These are phyloP conservation scores for Ilyonectria sp. DNA, from an alignment of 2,329 filamentous ascomycete species.

Conservation along the genomic window DNA sequence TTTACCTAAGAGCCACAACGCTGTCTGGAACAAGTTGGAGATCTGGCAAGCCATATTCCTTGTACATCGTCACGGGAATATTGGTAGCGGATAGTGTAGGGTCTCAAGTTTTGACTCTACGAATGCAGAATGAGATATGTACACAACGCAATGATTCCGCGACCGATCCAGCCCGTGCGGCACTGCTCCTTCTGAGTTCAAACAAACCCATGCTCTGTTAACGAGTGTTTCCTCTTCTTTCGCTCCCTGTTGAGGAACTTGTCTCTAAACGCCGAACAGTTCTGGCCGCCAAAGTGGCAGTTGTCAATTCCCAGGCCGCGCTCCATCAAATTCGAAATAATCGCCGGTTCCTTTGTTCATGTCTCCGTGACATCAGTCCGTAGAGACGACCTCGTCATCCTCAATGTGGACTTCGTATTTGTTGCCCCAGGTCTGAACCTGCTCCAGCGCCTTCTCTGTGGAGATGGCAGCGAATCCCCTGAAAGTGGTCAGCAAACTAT, in stretches of 20 bases:
- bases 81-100: not conserved
- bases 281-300: constrained; percentile 24
- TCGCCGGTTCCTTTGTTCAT: constrained; percentile 3
- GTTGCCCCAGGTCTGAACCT: constrained; percentile 74
- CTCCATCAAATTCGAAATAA: constrained; percentile 23
- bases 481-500: constrained; percentile 44
- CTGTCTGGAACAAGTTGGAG: not conserved
- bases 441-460: constrained; percentile 77
- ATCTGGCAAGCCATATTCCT: not conserved
- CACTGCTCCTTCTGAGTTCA: not conserved
- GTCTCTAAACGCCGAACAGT: constrained; percentile 24
- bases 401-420: constrained; percentile 72
- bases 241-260: not conserved
- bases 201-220: constrained; percentile 9
- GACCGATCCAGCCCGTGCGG: not conserved
- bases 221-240: constrained; percentile 11
- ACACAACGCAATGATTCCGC: not conserved
- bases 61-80: not conserved
- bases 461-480: constrained; percentile 86
- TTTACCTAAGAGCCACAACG: no score
- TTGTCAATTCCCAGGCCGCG: constrained; percentile 8
- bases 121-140: not conserved
- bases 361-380: constrained; percentile 25
- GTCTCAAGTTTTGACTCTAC: constrained; percentile 2
- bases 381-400: constrained; percentile 79